Base-by-base conservation (phyloP, 192 early-diverging fungal genomes). In the Rhizoclosmatium sp. region DNA sequence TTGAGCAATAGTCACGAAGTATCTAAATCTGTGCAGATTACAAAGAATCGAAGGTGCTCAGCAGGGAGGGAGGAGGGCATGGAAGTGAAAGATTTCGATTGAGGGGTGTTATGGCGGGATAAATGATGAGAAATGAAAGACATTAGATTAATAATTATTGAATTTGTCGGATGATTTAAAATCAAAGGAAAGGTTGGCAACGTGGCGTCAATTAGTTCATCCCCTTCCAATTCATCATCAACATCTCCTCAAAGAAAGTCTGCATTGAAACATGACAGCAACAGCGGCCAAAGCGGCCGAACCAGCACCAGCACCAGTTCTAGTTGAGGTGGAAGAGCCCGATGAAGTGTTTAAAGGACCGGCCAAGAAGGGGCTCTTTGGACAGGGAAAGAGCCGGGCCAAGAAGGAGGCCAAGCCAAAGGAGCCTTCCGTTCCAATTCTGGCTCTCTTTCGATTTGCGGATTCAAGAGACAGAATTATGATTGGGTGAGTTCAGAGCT, bases 371-470 rank as follows among this genome's bases (percentile, higher is more conserved):
- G 54, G 54, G 10, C 19, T 56, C 54, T 56, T 56, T 56, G 54
- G 54, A 9, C 54, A n/a, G 19, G 54, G 54, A 56, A 56, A 56
- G 54, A 1, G 10, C 0, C 9, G 19, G 54, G 16, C 65, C 0
- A 68, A 41, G 65, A 71, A 49, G 56, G 65, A 78, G 39, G 47
- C 9, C 9, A 78, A 78, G 45, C 66, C 75, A 1, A 44, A 54
- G 4, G 78, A 79, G n/a, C 72, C 74, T n/a, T 9, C 75, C 12
- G 79, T 80, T n/a, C 56, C 71, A 23, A 19, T 80, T 7, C 7
- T 41, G 7, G 41, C 12, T 21, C 79, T 80, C 62, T 80, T 80
- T 59, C 71, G 66, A 4, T 80, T 78, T 67, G 69, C 79, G 16
- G 23, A 14, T 10, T 16, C 4, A 31, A 4, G 9, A 21, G 79